Base-by-base conservation (phyloP, 1,284 basidiomycete genomes). In the Peniophora sp. region DNA sequence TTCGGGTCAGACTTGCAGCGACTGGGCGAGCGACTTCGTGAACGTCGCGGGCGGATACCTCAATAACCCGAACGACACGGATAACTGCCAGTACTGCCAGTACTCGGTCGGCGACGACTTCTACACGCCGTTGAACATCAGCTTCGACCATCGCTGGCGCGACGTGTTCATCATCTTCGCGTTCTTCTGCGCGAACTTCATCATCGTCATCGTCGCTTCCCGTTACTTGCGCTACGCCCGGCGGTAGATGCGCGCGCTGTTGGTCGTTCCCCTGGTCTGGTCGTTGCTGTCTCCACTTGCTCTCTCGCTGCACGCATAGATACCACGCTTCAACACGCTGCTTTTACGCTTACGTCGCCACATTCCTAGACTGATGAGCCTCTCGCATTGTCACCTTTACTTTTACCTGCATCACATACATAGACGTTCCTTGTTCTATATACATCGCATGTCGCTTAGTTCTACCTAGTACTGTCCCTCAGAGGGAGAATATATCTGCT, bases 1-100 rank as follows among this genome's bases (percentile, higher is more conserved):
- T 0, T 55, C 71, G 0, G 85, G 84, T 6, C 81, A 92, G 65
- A 91, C 85, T 0, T 96, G 92, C 62, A 59, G 58, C 2, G 56
- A 77, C 3, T 96, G 85, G 81, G 90, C 85, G 0, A 69, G 74
- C 32, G 73, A 77, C 44, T 93, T 90, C 61, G 79, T 85, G 9
- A 56, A 61, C 2, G 68, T 67, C 1, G 77, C 79, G 59, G 84
- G 83, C 5, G 94, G 91, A 0, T 97, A 97, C 68, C 66, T 97
- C 25, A 74, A 86, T 54, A 88, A 96, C 65, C 76, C 78, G 0
- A 68, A 73, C 48, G 87, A 74, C 5, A 85, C 79, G 0, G 50
- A 62, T 2, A 60, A 59, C 3, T 93, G 91, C 65, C 74, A 74
- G 16, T 92, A 91, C 63, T 92, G 89, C 61, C 78, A 83, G 59